Evolutionary conservation across 2,329 filamentous ascomycete genomes (phyloP).

Genomic region (Aspergillus tanneri): DNA sequence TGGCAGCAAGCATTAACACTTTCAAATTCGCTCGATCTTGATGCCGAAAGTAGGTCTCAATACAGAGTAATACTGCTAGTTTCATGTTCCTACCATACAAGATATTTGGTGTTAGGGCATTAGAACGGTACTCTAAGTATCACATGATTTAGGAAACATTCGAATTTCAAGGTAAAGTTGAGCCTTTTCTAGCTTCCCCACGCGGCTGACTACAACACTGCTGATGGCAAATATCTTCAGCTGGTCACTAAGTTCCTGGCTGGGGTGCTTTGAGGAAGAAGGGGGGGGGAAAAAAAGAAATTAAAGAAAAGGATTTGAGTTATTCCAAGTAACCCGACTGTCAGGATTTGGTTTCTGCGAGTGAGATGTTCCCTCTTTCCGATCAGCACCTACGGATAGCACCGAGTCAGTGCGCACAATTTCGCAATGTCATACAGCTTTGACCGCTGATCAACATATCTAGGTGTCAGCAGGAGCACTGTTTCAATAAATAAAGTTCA

Average conservation of each 20-base stretch:
- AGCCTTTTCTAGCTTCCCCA: slow-evolving; percentile 7
- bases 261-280: no score
- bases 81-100: no score
- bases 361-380: slow-evolving; percentile 16
- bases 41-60: no score
- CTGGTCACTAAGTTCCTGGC: no score
- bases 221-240: slow-evolving; percentile 2
- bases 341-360: slow-evolving; percentile 11
- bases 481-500: slow-evolving; percentile 10
- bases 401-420: slow-evolving; percentile 2
- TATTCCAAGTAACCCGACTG: not conserved
- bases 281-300: no score
- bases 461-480: not conserved
- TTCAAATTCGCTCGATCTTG: no score
- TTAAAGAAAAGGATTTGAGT: not conserved
- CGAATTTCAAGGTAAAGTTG: no score
- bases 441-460: slow-evolving; percentile 10
- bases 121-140: no score
- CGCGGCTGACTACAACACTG: not conserved
- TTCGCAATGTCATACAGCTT: not conserved
- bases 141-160: slow-evolving; percentile 5
- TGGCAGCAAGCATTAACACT: no score
- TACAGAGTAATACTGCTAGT: no score
- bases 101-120: no score
- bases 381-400: slow-evolving; percentile 9